These are phyloP conservation scores for Parmales sp. DNA, from an alignment of 108 stramenopile species.

Conservation along the genomic window DNA sequence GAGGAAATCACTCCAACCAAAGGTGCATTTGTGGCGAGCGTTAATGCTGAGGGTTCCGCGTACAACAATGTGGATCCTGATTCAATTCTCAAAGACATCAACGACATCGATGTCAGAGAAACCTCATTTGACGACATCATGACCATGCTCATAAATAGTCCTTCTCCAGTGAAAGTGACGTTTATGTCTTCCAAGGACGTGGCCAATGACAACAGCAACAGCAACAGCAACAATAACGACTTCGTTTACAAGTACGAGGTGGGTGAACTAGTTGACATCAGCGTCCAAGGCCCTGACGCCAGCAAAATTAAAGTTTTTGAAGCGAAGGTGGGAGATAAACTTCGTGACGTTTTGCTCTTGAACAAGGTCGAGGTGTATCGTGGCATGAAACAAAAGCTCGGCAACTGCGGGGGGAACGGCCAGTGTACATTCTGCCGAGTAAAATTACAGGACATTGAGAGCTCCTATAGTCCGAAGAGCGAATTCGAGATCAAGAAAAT, in stretches of 20 bases:
- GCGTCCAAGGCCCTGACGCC: conserved; percentile 48
- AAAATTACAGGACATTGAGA: conserved; percentile 44
- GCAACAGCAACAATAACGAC: not conserved
- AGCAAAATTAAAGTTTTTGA: conserved; percentile 34
- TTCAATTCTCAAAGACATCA: conserved; percentile 32
- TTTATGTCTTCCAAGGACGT: conserved; percentile 21
- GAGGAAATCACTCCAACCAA: conserved; percentile 42
- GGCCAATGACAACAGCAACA: not conserved
- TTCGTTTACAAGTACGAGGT: conserved; percentile 24
- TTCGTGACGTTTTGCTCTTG: conserved; percentile 44
- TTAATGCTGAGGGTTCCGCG: conserved; percentile 52
- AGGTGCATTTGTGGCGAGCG: conserved; percentile 50
- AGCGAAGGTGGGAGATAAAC: conserved; percentile 67
- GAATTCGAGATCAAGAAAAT: too few species aligned
- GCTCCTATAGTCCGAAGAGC: too few species aligned
- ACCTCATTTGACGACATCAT: conserved; percentile 61
- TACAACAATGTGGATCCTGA: conserved; percentile 32
- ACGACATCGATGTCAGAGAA: conserved; percentile 43
- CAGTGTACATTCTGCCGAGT: conserved; percentile 69
- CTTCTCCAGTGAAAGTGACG: conserved; percentile 43
- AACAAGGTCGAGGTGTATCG: conserved; percentile 64
- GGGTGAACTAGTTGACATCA: conserved; percentile 50
- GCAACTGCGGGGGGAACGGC: conserved; percentile 63
- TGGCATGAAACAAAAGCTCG: conserved; percentile 59
- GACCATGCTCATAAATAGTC: conserved; percentile 49